These are phyloP conservation scores for Ganoderma multipileum DNA, from an alignment of 1,284 basidiomycete species.

Conservation along the genomic window DNA sequence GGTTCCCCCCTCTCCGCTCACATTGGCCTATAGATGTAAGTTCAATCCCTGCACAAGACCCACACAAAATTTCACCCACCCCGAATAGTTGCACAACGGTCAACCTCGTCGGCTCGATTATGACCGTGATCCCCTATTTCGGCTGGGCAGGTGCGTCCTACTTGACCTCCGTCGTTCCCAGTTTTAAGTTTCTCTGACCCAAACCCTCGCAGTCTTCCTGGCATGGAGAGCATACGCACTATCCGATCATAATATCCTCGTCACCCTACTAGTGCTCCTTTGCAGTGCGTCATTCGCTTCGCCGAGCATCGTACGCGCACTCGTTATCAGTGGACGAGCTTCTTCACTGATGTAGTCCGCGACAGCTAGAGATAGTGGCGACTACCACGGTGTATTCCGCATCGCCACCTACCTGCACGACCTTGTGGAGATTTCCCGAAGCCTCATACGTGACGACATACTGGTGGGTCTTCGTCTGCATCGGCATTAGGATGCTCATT, in stretches of 20 bases:
- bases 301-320: neutral
- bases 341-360: neutral
- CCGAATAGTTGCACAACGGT: neutral
- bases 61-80: neutral
- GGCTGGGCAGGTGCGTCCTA: neutral
- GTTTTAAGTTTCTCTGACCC: neutral
- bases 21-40: neutral
- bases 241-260: neutral
- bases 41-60: too few relatives aligned
- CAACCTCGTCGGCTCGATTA: neutral
- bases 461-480: neutral
- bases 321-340: neutral
- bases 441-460: neutral
- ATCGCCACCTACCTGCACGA: neutral
- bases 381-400: neutral
- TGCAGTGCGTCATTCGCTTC: neutral
- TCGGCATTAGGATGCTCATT: neutral
- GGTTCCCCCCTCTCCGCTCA: neutral
- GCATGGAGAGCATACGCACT: slow-evolving; percentile 5
- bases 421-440: neutral
- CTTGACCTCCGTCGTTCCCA: too few relatives aligned
- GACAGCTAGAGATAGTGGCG: neutral
- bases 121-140: neutral
- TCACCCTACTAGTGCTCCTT: neutral
- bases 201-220: neutral